Conservation (phyloP, 208 protist species). For the Vickermania ingenoplastis region DNA sequence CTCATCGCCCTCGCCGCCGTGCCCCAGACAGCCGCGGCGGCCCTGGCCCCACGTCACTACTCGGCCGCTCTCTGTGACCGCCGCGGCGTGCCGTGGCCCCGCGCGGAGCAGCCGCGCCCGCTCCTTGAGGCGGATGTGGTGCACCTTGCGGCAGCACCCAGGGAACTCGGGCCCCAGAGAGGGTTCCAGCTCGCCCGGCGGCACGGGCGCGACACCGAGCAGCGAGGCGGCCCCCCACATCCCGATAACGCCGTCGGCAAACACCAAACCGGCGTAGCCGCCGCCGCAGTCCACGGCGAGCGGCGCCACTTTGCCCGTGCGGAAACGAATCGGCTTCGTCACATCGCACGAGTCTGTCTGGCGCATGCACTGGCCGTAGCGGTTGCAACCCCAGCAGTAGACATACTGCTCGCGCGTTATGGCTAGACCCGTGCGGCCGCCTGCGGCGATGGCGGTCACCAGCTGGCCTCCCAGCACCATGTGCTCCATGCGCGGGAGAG, state of each 20-base stretch:
- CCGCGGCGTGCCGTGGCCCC: conserved; percentile 51
- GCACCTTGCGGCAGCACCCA: conserved; percentile 27
- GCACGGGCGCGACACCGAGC: conserved; percentile 26
- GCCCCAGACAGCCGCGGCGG: conserved; percentile 45
- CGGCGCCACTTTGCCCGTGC: conserved; percentile 11
- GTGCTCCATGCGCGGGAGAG: conserved; percentile 10
- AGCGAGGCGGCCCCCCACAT: conserved; percentile 47
- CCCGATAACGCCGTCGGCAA: conserved; percentile 33
- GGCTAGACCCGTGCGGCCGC: conserved; percentile 29
- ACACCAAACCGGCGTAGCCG: conserved; percentile 33
- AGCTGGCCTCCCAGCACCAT: conserved; percentile 23
- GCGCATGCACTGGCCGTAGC: conserved; percentile 54
- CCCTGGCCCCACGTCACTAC: conserved; percentile 71
- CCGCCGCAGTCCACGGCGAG: conserved; percentile 45
- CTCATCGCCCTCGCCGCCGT: conserved; percentile 29
- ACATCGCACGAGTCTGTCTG: conserved; percentile 13
- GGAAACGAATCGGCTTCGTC: conserved; percentile 20
- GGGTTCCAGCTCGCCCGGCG: conserved; percentile 12
- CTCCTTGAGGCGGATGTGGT: conserved; percentile 8
- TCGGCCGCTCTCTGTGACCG: conserved; percentile 31
- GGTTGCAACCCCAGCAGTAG: conserved; percentile 70
- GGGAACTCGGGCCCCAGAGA: conserved; percentile 15
- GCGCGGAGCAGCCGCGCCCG: conserved; percentile 19
- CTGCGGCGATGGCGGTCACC: conserved; percentile 27
- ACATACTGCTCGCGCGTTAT: conserved; percentile 23